Conservation (phyloP, 2,329 filamentous ascomycete genomes). For the Coniella vitis region DNA sequence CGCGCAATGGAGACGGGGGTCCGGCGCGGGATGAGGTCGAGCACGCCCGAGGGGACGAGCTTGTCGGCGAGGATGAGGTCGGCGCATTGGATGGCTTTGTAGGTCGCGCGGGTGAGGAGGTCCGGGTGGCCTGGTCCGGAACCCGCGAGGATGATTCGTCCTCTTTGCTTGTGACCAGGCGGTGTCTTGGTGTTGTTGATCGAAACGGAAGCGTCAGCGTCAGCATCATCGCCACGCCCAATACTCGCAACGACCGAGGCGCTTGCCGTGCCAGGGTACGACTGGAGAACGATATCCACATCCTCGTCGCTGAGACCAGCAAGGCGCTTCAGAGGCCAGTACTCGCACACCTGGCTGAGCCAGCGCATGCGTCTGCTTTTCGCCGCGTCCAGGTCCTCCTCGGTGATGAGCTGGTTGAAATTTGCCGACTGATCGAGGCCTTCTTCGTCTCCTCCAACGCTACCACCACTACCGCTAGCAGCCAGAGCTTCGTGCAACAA, state of each 20-base stretch:
- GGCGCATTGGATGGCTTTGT: slow-evolving; percentile 67
- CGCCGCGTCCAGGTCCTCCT: slow-evolving; percentile 64
- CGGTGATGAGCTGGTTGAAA: slow-evolving; percentile 77
- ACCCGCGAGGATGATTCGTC: slow-evolving; percentile 80
- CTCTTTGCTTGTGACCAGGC: slow-evolving; percentile 36
- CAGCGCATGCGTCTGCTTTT: slow-evolving; percentile 83
- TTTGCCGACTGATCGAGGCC: slow-evolving; percentile 67
- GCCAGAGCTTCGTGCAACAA: slow-evolving; percentile 25
- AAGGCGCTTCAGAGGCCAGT: slow-evolving; percentile 85
- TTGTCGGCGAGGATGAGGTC: slow-evolving; percentile 82
- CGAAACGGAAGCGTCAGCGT: slow-evolving; percentile 10
- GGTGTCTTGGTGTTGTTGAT: slow-evolving; percentile 20
- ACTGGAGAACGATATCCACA: slow-evolving; percentile 66
- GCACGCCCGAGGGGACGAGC: slow-evolving; percentile 74
- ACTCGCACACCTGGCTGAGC: slow-evolving; percentile 95
- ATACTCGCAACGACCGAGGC: slow-evolving; percentile 13
- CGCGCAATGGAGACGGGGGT: slow-evolving; percentile 87
- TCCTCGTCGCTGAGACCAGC: slow-evolving; percentile 75
- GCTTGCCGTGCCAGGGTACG: slow-evolving; percentile 45
- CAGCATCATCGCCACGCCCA: slow-evolving; percentile 6
- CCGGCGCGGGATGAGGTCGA: slow-evolving; percentile 83
- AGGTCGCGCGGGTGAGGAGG: slow-evolving; percentile 75
- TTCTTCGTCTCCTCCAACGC: slow-evolving; percentile 44
- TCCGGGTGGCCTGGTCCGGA: slow-evolving; percentile 91
- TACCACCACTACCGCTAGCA: slow-evolving; percentile 14